Evolutionary conservation across 805 yeast genomes (phyloP), one percentile per base, ranked within the genome.

Genomic region (Myxozyma mucilagina): DNA sequence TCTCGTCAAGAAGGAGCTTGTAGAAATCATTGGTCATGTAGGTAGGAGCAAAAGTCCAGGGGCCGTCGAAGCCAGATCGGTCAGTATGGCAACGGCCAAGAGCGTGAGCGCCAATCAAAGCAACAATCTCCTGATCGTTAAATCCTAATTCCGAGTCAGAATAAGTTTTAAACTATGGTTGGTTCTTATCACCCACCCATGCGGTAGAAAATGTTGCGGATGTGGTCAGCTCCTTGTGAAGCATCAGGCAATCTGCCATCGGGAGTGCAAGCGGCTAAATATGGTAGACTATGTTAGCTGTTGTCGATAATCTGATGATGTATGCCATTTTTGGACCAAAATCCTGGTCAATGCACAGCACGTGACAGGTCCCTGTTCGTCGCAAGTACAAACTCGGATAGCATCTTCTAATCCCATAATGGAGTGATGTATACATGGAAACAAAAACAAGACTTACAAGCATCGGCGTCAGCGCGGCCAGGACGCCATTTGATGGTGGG

Each of bases 41-140:
- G 20, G 87, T 87, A 54, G 91, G 87, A 11, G 90, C 82, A 60
- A 83, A 84, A 38, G 94, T 89, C 96, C 96, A 90, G 63, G 93
- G 91, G 13, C 96, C 96, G 66, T 88, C 94, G 77, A 80, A 90
- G 1, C 96, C 96, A 24, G 90, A 83, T 63, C 85, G 82, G 65
- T 80, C 72, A 61, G 81, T 77, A 70, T 85, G 89, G 65, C 87
- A 83, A 44, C 88, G 78, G 32, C 89, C 89, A 43, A 85, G 71
- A 32, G 82, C 79, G 73, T 85, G 88, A 4, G 87, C 87, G 32
- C 88, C 89, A 39, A 80, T 72, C 20, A 85, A 73, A 1, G 84
- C 83, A n/a, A 85, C 88, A 24, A 83, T 80, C 71, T 85, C 89
- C 69, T 79, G 80, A 67, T 82, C 87, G 67, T 76, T 78, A 71